Percentiles rank a stretch among this genome's conserved stretches.
Conservation (phyloP, 1,284 basidiomycete species). For the Tylopilus orsonianus region DNA sequence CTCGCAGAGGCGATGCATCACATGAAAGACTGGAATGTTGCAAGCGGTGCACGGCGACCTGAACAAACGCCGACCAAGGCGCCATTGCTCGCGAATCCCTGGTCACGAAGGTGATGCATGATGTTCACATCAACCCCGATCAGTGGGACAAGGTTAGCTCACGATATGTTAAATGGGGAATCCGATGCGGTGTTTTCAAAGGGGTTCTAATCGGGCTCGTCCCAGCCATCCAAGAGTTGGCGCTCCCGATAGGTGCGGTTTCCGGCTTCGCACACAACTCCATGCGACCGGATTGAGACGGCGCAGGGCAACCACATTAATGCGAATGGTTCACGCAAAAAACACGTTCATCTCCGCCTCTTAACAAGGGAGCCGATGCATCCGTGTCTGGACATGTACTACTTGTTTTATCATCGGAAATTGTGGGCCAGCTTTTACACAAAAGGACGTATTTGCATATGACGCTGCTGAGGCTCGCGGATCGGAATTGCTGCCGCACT, state of each 20-base stretch:
- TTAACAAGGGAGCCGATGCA: conserved; percentile 17
- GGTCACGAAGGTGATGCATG: conserved; percentile 2
- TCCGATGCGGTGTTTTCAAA: conserved; percentile 18
- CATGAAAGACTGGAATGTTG: not conserved
- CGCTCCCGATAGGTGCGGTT: conserved; percentile 23
- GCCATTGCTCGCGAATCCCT: conserved; percentile 10
- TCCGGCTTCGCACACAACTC: conserved; percentile 5
- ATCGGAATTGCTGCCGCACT: conserved; percentile 20
- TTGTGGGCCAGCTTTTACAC: conserved; percentile 10
- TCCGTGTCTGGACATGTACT: not conserved
- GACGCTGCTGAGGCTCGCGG: conserved; percentile 20
- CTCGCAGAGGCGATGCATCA: not conserved
- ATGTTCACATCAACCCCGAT: conserved; percentile 22
- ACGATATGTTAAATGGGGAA: conserved; percentile 18
- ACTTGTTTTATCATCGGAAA: conserved; percentile 21
- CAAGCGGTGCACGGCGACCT: conserved; percentile 25
- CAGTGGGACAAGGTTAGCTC: conserved; percentile 37
- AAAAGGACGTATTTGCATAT: conserved; percentile 2
- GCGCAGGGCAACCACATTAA: conserved; percentile 20
- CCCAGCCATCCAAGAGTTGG: conserved; percentile 8
- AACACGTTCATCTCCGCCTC: conserved; percentile 31
- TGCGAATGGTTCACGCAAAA: conserved; percentile 14
- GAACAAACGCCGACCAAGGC: conserved; percentile 17
- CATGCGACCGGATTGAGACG: conserved; percentile 17
- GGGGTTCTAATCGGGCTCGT: conserved; percentile 8